These are phyloP conservation scores for Cladosporium velox DNA, from an alignment of 2,329 filamentous ascomycete genomes.

Conservation along the genomic window DNA sequence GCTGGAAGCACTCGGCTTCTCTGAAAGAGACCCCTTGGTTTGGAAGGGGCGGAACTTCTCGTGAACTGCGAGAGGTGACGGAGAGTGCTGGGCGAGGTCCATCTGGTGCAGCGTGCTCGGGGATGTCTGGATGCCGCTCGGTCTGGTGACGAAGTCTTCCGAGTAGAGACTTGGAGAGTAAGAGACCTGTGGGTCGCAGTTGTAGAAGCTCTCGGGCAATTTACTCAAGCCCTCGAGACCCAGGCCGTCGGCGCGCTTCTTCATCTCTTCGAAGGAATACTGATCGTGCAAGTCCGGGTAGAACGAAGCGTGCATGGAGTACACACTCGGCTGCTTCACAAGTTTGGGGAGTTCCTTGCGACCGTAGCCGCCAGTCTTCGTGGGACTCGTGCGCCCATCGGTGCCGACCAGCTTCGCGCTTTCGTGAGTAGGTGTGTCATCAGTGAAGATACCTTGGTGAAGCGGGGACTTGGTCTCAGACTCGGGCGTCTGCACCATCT, in stretches of 20 bases:
- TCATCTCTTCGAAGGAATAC: conserved; percentile 32
- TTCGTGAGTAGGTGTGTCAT: conserved; percentile 10
- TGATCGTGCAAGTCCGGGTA: conserved; percentile 30
- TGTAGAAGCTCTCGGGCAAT: conserved; percentile 29
- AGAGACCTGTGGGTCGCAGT: conserved; percentile 18
- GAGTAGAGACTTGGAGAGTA: conserved; percentile 38
- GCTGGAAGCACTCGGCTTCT: conserved; percentile 23
- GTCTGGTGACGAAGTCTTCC: background rate
- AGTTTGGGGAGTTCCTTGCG: conserved; percentile 28
- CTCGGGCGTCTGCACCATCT: conserved; percentile 1
- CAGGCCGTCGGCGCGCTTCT: conserved; percentile 32
- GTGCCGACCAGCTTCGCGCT: conserved; percentile 24
- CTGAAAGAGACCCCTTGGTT: background rate
- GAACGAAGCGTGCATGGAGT: conserved; percentile 35
- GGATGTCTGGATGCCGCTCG: background rate
- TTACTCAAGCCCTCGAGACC: conserved; percentile 35
- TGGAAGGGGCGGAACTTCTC: background rate
- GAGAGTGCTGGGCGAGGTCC: background rate
- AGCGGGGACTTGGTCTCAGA: conserved; percentile 2
- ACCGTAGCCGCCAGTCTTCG: conserved; percentile 31
- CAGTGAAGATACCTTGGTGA: background rate
- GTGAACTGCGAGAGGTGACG: background rate
- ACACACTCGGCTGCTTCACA: conserved; percentile 34
- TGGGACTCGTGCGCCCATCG: conserved; percentile 28
- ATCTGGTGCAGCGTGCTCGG: background rate